A percentile compares a stretch with the other conserved stretches of the same genome.
phyloP scores from a whole-genome alignment of 306 rosid genomes.

The Cicer cuneatum region DNA sequence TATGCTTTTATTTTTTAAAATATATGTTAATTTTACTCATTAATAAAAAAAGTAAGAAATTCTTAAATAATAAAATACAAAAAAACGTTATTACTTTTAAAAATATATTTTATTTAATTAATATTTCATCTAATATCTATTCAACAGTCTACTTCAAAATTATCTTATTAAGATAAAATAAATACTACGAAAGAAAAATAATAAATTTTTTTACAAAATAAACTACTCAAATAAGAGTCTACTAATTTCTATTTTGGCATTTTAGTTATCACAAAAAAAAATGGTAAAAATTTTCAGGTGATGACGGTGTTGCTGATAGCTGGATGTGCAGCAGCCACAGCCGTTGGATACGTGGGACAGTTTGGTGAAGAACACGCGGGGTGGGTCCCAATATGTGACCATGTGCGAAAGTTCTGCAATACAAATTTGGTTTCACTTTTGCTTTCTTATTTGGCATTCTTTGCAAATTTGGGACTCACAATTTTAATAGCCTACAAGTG shows the following conservation, averaged over 20 bases:
- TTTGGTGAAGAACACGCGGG: slow-evolving; percentile 63
- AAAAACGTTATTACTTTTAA: too few species aligned
- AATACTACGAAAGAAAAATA: too few species aligned
- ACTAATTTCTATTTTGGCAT: not conserved
- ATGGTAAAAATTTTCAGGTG: slow-evolving; percentile 45
- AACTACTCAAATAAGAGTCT: too few species aligned
- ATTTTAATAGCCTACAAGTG: slow-evolving; percentile 50
- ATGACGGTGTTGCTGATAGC: slow-evolving; percentile 61
- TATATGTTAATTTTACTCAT: too few species aligned
- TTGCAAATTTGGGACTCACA: slow-evolving; percentile 59
- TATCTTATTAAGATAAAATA: too few species aligned
- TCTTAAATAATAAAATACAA: too few species aligned
- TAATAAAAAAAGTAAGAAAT: too few species aligned
- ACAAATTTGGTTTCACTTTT: slow-evolving; percentile 45
- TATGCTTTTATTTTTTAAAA: too few species aligned
- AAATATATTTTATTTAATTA: too few species aligned
- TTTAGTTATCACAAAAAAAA: not conserved
- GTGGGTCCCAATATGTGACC: slow-evolving; percentile 61
- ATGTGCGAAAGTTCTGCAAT: slow-evolving; percentile 65
- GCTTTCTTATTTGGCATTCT: slow-evolving; percentile 64
- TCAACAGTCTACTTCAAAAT: too few species aligned
- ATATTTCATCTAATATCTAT: too few species aligned
- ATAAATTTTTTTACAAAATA: too few species aligned
- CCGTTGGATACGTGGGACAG: slow-evolving; percentile 66
- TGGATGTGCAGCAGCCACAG: slow-evolving; percentile 75